Evolutionary conservation across 768 basidiomycete genomes (phyloP), one percentile per base, ranked within the genome.

Genomic region (Boletus barrowsii): DNA sequence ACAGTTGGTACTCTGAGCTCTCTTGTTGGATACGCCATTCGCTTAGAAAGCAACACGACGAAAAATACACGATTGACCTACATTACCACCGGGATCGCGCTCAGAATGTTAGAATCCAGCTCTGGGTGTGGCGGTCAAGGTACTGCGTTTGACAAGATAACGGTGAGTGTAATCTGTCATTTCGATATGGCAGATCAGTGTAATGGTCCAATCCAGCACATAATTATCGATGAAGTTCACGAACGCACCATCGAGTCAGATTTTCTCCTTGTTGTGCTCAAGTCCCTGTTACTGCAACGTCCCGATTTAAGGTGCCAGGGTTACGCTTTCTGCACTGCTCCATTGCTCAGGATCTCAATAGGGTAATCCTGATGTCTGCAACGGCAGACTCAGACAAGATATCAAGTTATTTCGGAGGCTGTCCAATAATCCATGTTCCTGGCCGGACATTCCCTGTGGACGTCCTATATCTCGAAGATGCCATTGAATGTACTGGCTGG

Each of bases 221-320:
- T 99, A 66, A 88, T 99, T 55, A 88, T 98, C 41, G 96, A 99
- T 61, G 96, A 99, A 86, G 92, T 97, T 44, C 96, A 99, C 64
- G 96, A 99, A 74, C 86, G 96, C 20, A 92, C 87, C 8, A 97
- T 99, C 60, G 96, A 99, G 67, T 95, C 93, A 0, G 96, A 98
- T 70, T 99, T 99, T 73, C 79, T 99, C 32, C 76, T 99, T 32
- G 93, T 98, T 60, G 92, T 98, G 6, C 78, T 99, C 49, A 93
- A 92, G 70, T 86, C 89, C 15, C 73, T 98, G 33, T 70, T 97
- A 48, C 72, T 79, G 51, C 82, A 87, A 58, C 80, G 91, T 24
- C 80, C 86, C 46, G 86, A 96, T 62, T 75, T 99, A n/a, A 95
- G 90, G 93, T 89, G 59, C 54, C 76, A 67, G 8, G 36, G 33